Evolutionary conservation across 768 basidiomycete species (phyloP), one percentile per base, ranked within the genome.

Genomic region (Trametes cubensis): DNA sequence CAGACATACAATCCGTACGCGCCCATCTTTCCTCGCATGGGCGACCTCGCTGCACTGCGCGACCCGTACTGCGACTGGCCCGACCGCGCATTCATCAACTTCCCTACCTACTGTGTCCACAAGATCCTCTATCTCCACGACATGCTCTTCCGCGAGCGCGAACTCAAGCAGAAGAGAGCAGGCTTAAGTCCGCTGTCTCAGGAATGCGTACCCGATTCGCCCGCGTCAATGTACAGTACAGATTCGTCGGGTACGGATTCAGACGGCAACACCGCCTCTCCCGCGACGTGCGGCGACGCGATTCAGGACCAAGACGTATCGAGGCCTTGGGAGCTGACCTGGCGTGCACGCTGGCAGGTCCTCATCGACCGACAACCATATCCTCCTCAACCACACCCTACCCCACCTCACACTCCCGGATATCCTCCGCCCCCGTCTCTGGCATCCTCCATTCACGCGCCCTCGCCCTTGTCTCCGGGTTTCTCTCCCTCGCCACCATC

Each of bases 21-120:
- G 7, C 42, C 55, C 17, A 57, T 64, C 55, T 64, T 60, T 20
- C 63, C 63, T 1, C 58, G 63, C 17, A 1, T 60, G 15, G 63
- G 63, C 34, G 59, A 64, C 49, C 39, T 64, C 28, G 10, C 30
- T 15, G 48, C 59, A 2, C 25, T 64, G 23, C 58, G 58, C 42
- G 55, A 64, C 26, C 58, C 58, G 4, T 34, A 34, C 26, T 55
- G 58, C 45, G 63, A 64, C 58, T 40, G 30, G 45, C 14, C 25
- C 21, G 63, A 64, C 54, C 40, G 63, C 7, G 44, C 42, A 20
- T 64, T 56, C 49, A 44, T 60, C 49, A 17, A 34, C 34, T 51
- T 47, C 18, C 63, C 63, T 1, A 40, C 58, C 2, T 56, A 60
- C 50, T 41, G 34, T 17, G 44, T 64, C 45, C 39, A 25, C 28